phyloP scores from a whole-genome alignment of 106 monocot genomes.

The Platanthera guangdongensis region DNA sequence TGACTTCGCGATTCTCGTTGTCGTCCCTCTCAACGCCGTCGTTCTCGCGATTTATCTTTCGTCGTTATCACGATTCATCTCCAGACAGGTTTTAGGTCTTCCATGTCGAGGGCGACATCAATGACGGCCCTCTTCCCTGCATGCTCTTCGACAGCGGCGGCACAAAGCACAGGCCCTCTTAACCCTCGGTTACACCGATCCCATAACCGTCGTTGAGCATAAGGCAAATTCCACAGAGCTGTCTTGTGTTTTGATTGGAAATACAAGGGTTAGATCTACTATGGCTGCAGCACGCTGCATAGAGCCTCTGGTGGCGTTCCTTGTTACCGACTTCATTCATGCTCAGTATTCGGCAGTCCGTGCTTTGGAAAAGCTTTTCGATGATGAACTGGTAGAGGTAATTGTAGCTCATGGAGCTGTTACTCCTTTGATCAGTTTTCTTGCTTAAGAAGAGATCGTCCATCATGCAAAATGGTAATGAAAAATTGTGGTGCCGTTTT shows the following conservation, averaged over 20 bases:
- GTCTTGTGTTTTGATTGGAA: constrained; percentile 80
- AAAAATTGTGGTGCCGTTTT: constrained; percentile 79
- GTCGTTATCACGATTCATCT: no score
- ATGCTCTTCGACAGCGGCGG: no score
- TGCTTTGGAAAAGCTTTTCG: constrained; percentile 84
- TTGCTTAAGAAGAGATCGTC: constrained; percentile 82
- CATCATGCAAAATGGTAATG: constrained; percentile 92
- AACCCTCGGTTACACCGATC: no score
- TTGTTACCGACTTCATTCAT: constrained; percentile 46
- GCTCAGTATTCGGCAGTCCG: constrained; percentile 80
- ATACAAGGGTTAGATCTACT: constrained; percentile 76
- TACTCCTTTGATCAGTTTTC: constrained; percentile 76
- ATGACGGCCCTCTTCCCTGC: no score
- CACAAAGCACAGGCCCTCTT: no score
- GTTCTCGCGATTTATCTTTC: no score
- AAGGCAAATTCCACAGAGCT: constrained; percentile 95
- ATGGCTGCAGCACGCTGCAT: constrained; percentile 84
- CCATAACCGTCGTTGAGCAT: constrained; percentile 22
- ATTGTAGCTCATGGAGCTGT: constrained; percentile 82
- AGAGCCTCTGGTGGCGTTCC: constrained; percentile 75
- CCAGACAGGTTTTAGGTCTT: no score
- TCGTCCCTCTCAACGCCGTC: no score
- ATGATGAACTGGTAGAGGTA: constrained; percentile 84
- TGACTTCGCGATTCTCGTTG: no score
- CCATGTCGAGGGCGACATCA: no score